A percentile compares a stretch with the other conserved stretches of the same genome.
These are phyloP conservation scores for Phytophthora pinifolia DNA, from an alignment of 352 stramenopile genomes.

Conservation along the genomic window DNA sequence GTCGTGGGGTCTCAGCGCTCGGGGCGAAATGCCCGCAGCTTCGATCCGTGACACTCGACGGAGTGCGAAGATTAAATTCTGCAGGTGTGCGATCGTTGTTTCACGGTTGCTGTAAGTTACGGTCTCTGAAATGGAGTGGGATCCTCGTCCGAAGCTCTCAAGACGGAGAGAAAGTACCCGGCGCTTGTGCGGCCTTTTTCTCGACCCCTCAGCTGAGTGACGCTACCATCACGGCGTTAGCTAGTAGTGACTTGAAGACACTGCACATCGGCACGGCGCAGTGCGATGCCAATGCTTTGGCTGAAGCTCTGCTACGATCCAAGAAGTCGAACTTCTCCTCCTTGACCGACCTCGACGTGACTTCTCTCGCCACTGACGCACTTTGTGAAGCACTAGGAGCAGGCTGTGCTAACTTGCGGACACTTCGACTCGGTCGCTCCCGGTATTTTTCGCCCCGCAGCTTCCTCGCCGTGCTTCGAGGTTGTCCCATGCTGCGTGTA, in stretches of 20 bases:
- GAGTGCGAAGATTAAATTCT: constrained; percentile 47
- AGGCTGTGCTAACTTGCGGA: constrained; percentile 34
- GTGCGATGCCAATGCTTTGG: constrained; percentile 53
- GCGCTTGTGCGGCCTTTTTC: constrained; percentile 55
- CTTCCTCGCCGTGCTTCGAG: constrained; percentile 46
- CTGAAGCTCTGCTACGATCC: constrained; percentile 15
- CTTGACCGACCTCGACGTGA: constrained; percentile 58
- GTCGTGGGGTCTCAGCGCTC: constrained; percentile 39
- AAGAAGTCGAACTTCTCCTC: constrained; percentile 13
- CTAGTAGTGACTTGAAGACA: constrained; percentile 30
- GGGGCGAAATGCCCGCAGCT: constrained; percentile 41
- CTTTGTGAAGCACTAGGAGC: constrained; percentile 49
- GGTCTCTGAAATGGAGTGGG: constrained; percentile 48
- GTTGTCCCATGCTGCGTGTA: constrained; percentile 35
- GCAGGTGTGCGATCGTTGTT: constrained; percentile 33
- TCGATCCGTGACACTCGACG: constrained; percentile 52
- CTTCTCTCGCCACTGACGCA: constrained; percentile 58
- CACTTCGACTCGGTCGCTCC: constrained; percentile 63
- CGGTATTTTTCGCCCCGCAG: constrained; percentile 67
- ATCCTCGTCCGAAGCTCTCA: constrained; percentile 57
- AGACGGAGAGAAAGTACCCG: constrained; percentile 2
- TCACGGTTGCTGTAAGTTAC: constrained; percentile 38
- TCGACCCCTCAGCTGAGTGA: constrained; percentile 54
- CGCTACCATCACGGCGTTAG: constrained; percentile 29
- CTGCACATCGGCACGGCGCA: constrained; percentile 60